Base-by-base conservation (phyloP, 371 early-diverging fungal species). In the Mucor ambiguus region DNA sequence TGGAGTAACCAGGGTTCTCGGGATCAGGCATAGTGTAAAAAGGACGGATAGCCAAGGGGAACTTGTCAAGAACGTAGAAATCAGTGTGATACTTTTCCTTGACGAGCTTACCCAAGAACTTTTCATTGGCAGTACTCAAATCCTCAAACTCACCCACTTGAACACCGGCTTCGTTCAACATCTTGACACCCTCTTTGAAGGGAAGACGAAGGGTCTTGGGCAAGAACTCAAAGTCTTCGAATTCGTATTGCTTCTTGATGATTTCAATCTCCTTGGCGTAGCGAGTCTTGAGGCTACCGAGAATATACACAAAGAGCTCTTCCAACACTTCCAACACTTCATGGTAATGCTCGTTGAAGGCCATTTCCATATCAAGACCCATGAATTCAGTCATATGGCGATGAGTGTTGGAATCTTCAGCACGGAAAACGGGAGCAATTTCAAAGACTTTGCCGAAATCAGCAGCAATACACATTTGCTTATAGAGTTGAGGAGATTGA, bases 21-120 rank as follows among this genome's bases (percentile, higher is more conserved):
- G 98, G 93, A 82, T 98, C 96, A 35, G 97, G 96, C 95, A 98
- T 98, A 29, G 99, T 99, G 89, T 99, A 99, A 90, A 99, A 99
- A 30, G 99, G 98, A 60, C 99, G 91, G 29, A 97, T 93, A 5
- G 79, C 90, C 64, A 94, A 81, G 41, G 99, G 99, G 93, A 99
- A 99, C 84, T 99, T 99, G 89, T 98, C 98, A 61, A 99, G 83
- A 76, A 99, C 97, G 88, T 95, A 99, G 69, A 99, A 97, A 83
- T 99, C 99, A 32, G 98, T 97, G 70, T 91, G 81, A 81, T 98
- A 97, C 85, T 96, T 96, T 64, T 95, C 93, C 74, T 92, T 92
- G 67, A 99, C 95, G 29, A 99, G 83, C 66, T 87, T 81, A 65
- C 99, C 99, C 33, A 99, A 90, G 44, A 81, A 74, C 72, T 93